Evolutionary conservation across 108 stramenopile species (phyloP).

Genomic region (Pseudonitzschia pungens): DNA sequence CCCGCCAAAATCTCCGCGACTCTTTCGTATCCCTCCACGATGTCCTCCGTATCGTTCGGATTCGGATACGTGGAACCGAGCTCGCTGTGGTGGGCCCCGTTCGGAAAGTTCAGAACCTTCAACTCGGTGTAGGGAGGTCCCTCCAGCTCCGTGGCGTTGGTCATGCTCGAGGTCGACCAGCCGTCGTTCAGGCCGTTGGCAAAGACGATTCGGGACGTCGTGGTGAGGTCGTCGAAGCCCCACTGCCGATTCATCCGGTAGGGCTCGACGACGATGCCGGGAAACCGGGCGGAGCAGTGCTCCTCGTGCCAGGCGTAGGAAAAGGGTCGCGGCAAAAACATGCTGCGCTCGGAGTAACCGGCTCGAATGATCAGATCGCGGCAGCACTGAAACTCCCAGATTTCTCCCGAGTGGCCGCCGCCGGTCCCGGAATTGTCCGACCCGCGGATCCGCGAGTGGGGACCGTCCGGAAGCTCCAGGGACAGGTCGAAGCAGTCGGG

Average conservation of each 20-base stretch:
- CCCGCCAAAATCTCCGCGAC: slow-evolving; percentile 48
- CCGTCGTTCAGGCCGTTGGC: slow-evolving; percentile 58
- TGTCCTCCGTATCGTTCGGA: slow-evolving; percentile 64
- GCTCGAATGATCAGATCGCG: slow-evolving; percentile 19
- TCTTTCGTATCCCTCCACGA: slow-evolving; percentile 53
- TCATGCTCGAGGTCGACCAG: slow-evolving; percentile 48
- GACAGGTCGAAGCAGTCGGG: slow-evolving; percentile 64
- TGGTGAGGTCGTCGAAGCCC: slow-evolving; percentile 58
- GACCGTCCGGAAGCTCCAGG: slow-evolving; percentile 58
- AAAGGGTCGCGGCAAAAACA: slow-evolving; percentile 27
- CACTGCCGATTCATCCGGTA: slow-evolving; percentile 47
- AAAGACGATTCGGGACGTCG: slow-evolving; percentile 55
- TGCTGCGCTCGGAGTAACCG: slow-evolving; percentile 19
- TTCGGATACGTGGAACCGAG: slow-evolving; percentile 21
- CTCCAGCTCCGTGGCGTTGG: slow-evolving; percentile 29
- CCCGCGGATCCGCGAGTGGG: slow-evolving; percentile 54
- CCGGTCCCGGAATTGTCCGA: slow-evolving; percentile 76
- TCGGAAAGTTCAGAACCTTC: slow-evolving; percentile 69
- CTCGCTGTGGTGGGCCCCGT: slow-evolving; percentile 86
- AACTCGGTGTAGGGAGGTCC: neutral
- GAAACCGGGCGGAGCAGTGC: slow-evolving; percentile 65
- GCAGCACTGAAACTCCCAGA: slow-evolving; percentile 79
- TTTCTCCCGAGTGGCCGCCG: slow-evolving; percentile 51
- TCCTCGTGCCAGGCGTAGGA: slow-evolving; percentile 40
- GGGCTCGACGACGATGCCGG: slow-evolving; percentile 50